Base-by-base conservation (phyloP, 1,284 basidiomycete genomes). In the Macrocystidia cucumis region DNA sequence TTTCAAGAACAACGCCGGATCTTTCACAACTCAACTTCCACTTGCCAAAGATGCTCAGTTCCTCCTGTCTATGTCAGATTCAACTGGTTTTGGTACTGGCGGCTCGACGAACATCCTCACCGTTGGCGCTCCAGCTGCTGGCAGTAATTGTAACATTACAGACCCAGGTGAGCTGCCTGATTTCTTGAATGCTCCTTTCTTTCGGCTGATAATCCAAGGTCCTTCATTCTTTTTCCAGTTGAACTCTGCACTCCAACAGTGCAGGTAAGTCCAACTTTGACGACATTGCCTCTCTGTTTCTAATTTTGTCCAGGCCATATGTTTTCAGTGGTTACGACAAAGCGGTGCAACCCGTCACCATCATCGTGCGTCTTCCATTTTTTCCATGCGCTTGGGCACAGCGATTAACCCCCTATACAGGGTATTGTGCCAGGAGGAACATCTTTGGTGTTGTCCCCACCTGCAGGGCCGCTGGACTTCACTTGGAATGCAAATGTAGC, bases 31-130 rank as follows among this genome's bases (percentile, higher is more conserved):
- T 0, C 63, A 62, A 38, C 45, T 85, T 7, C 57, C 62, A 1
- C 57, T 78, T 29, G 13, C 52, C 3, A 46, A 62, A 13, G 54
- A 48, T 17, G 47, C 63, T 8, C 49, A 59, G 35, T 63, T 85
- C 36, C 37, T 86, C 8, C 44, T 79, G 13, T 67, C 72, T 24
- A 80, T 88, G 79, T 84, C 78, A 14, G 85, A 88, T 51, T 62
- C 72, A 12, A 71, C 69, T 29, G 81, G 81, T 0, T 82, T 78
- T 50, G 79, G 60, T 28, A 60, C 74, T 6, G 82, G 83, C 5
- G 83, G 81, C 12, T 65, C 65, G 4, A 72, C 77, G 1, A 41
- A 56, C 22, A 29, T 80, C 1, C 48, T 81, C 24, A 67, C 61
- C 1, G 72, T 76, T 3, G 74, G 66, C 25, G 41, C 55, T 7